Evolutionary conservation across 2,329 filamentous ascomycete genomes (phyloP), one percentile per base, ranked within the genome.

Genomic region (Neonectria hederae): DNA sequence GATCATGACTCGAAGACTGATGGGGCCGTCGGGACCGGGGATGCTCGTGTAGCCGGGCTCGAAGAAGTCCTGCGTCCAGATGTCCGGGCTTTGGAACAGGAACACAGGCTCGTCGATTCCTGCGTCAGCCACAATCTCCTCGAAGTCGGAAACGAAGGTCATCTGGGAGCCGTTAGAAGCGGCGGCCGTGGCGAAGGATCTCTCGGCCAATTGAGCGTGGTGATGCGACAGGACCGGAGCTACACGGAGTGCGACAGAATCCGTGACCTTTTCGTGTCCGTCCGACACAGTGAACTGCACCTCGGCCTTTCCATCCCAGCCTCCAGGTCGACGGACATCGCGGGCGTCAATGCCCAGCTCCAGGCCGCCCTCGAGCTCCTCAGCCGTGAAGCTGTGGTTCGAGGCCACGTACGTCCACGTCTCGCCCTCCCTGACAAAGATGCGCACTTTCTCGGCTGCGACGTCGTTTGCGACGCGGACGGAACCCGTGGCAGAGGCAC

Each of bases 31-130:
- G 0, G 76, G 76, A 0, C 79, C 79, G 0, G 80, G 80, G 56
- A 82, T 81, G 51, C 75, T 80, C 0, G 73, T 68, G 59, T 79
- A 82, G 0, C 70, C 80, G 0, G 80, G 76, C 65, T 82, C 79
- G 22, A 82, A 65, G 45, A 78, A 76, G 60, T 82, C 79, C 54
- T 82, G 80, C 0, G 75, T 74, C 80, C 79, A 82, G 19, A 75
- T 66, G 54, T 81, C 78, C 4, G 8, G 19, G 9, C n/a, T 22
- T 10, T 64, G 52, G 46, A 69, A 63, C 3, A 63, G 24, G 32
- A 49, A 52, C 17, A 63, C 5, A 54, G 24, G 66, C 8, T 54
- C 62, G 3, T 52, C 35, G 3, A 58, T 32, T 11, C 59, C 38
- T 4, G 24, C 45, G 24, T 10, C n/a, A 17, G 24, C 24, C 8